Conservation (phyloP, 1,284 basidiomycete genomes). For the Fomitopsis schrenkii region DNA sequence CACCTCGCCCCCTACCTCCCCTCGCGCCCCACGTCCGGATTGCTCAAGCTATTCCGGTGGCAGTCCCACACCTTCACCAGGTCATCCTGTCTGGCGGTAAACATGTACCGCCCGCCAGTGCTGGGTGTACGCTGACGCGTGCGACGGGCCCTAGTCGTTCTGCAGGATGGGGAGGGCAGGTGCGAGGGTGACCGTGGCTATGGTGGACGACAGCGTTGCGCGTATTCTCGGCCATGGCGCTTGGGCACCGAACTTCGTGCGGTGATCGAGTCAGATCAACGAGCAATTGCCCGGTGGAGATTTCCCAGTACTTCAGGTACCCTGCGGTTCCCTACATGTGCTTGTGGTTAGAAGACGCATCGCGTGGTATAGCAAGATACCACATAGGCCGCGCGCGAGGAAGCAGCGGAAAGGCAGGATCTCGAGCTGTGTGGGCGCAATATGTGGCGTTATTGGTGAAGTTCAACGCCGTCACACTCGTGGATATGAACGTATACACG, state of each 20-base stretch:
- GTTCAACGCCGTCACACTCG: conserved; percentile 89
- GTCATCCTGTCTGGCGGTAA: conserved; percentile 86
- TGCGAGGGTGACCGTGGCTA: conserved; percentile 91
- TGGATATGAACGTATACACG: conserved; percentile 97
- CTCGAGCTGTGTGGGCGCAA: conserved; percentile 89
- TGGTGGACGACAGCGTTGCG: conserved; percentile 93
- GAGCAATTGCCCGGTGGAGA: conserved; percentile 87
- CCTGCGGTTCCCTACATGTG: conserved; percentile 73
- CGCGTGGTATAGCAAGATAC: neutral
- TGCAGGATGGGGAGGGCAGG: conserved; percentile 87
- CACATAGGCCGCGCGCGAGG: conserved; percentile 75
- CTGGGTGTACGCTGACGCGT: conserved; percentile 83
- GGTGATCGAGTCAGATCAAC: conserved; percentile 86
- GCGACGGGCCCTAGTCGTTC: conserved; percentile 88
- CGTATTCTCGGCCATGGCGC: conserved; percentile 86
- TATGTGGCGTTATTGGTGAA: conserved; percentile 84
- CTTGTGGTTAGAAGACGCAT: neutral
- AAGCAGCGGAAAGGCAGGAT: conserved; percentile 97
- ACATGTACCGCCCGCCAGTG: conserved; percentile 85
- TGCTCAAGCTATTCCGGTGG: conserved; percentile 76
- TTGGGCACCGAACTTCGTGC: conserved; percentile 87
- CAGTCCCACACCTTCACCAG: conserved; percentile 95
- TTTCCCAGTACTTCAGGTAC: conserved; percentile 96
- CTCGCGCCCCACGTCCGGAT: conserved; percentile 79
- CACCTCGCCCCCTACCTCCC: conserved; percentile 52